Percentiles rank a stretch among this genome's conserved stretches.
Evolutionary conservation across 257 asterid genomes (phyloP).

Genomic region (Eustoma russellianum): DNA sequence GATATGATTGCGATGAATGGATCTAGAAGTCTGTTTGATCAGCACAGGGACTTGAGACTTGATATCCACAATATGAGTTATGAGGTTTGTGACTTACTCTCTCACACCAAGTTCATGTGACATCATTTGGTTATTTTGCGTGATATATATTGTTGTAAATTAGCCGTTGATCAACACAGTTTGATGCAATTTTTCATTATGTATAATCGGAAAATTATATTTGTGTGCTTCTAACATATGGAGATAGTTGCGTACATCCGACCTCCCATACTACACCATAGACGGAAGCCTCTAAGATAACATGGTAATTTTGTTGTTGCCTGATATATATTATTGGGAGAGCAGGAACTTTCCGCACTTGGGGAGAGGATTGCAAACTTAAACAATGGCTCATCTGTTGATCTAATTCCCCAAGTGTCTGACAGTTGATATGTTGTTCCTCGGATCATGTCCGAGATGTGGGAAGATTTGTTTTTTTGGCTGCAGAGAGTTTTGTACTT

Average conservation of each 20-base stretch:
- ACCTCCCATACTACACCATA: no score
- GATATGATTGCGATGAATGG: conserved; percentile 32
- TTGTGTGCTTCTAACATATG: no score
- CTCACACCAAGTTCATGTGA: neutral
- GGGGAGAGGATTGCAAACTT: conserved; percentile 79
- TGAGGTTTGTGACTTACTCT: conserved; percentile 36
- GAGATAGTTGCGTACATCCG: no score
- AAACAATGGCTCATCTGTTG: conserved; percentile 62
- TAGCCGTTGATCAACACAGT: no score
- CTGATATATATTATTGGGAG: conserved; percentile 7
- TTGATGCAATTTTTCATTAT: no score
- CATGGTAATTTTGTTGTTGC: conserved; percentile 2
- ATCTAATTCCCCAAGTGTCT: conserved; percentile 40
- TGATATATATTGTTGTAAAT: no score
- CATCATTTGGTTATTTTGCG: no score
- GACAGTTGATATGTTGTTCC: conserved; percentile 41
- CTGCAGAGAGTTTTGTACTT: conserved; percentile 36
- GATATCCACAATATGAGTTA: conserved; percentile 76
- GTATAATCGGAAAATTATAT: no score
- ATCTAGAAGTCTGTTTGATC: conserved; percentile 47
- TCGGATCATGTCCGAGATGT: conserved; percentile 46
- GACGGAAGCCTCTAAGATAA: no score
- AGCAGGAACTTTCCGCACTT: conserved; percentile 74
- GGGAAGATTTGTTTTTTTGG: conserved; percentile 55
- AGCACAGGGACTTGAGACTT: conserved; percentile 71